Evolutionary conservation across 352 stramenopile species (phyloP), one percentile per base, ranked within the genome.

Genomic region (Globisporangium alternatum): DNA sequence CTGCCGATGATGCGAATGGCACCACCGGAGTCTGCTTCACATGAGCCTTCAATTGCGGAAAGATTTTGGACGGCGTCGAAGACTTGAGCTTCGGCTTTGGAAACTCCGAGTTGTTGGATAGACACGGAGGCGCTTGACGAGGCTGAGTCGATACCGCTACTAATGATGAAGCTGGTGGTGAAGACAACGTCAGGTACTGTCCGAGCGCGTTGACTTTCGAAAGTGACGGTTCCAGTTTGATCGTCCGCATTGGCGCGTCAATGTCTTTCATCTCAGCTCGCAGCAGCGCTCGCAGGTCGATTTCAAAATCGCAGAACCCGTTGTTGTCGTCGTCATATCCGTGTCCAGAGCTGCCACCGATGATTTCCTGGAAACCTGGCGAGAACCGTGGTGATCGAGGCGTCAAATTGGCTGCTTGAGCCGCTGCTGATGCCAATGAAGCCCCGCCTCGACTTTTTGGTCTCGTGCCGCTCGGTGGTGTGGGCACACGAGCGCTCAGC

Each of bases 201-300:
- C 76, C 72, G 25, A 75, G 68, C 13, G 64, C 71, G 28, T 86
- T 72, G 3, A 72, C 53, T 61, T 70, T 67, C 31, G 45, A 70
- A 1, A 65, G 59, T 1, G 77, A 83, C 47, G 73, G 68, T 25
- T 74, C 68, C 10, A 88, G 65, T 8, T 76, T 72, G 30, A 88
- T 82, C 17, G 75, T 68, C 39, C 79, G 70, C 54, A 88, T 71
- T 4, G 78, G 78, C 2, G 76, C 78, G 2, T 45, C 56, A 7
- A 60, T 52, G 15, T 37, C 53, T 7, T 28, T 71, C 70, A 77
- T 73, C 45, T 71, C 56, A 13, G 67, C 64, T 9, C 57, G 61
- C 44, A 75, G n/a, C 6, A 57, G 49, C n/a, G 45, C 58, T 22
- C 67, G 64, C 30, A 71, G 25, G 43, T 74, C 67, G 33, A 74